phyloP scores from a whole-genome alignment of 805 yeast species.

The Yarrowia porcina region DNA sequence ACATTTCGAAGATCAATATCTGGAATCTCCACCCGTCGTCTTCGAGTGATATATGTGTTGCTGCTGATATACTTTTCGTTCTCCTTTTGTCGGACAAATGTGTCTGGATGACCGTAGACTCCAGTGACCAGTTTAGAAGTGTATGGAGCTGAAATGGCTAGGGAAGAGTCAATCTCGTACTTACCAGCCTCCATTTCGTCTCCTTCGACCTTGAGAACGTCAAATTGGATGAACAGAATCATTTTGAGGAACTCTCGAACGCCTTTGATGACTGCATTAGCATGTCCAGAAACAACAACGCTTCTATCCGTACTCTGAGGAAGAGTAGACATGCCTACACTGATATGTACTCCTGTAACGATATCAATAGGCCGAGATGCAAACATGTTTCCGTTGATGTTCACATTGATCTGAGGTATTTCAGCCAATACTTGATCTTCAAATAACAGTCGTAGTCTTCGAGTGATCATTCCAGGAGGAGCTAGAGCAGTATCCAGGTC shows the following conservation, averaged over 20 bases:
- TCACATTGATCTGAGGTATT: neutral
- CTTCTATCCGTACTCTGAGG: constrained; percentile 15
- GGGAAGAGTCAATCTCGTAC: neutral
- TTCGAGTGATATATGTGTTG: constrained; percentile 27
- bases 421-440: neutral
- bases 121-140: constrained; percentile 29
- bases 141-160: constrained; percentile 14
- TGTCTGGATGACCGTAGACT: constrained; percentile 31
- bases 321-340: constrained; percentile 13
- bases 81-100: constrained; percentile 29
- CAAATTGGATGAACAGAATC: constrained; percentile 2
- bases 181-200: neutral
- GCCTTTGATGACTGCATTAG: neutral
- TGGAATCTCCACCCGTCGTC: constrained; percentile 3
- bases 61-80: constrained; percentile 25
- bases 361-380: constrained; percentile 17
- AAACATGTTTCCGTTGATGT: neutral
- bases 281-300: constrained; percentile 10
- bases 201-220: neutral
- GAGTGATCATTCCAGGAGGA: constrained; percentile 17
- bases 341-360: constrained; percentile 1
- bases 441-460: neutral
- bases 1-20: neutral
- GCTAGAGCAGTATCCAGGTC: constrained; percentile 10
- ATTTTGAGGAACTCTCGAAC: constrained; percentile 11